A percentile compares a stretch with the other conserved stretches of the same genome.
phyloP scores from a whole-genome alignment of 176 grass and related monocot species.

The Oryza officinalis region DNA sequence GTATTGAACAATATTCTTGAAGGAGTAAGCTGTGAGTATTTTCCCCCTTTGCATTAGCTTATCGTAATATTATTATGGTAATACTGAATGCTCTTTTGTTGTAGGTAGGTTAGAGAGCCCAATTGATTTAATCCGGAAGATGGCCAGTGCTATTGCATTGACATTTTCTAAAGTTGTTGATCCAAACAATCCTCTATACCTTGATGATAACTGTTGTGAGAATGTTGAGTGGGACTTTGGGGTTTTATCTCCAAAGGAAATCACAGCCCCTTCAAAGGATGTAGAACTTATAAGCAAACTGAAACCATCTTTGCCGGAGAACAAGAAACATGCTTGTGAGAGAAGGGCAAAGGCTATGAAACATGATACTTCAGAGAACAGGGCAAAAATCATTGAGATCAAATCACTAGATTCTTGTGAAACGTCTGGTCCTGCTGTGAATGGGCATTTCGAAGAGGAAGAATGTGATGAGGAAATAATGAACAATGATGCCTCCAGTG shows the following conservation, averaged over 20 bases:
- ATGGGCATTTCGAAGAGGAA: constrained; percentile 41
- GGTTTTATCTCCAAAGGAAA: constrained; percentile 60
- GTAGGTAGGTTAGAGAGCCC: constrained; percentile 96
- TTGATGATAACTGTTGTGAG: constrained; percentile 86
- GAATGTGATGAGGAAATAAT: constrained; percentile 46
- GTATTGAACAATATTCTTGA: constrained; percentile 84
- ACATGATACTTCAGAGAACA: constrained; percentile 31
- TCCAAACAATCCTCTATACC: constrained; percentile 87
- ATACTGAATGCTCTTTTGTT: constrained; percentile 33
- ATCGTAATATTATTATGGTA: constrained; percentile 21
- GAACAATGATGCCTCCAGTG: constrained; percentile 62
- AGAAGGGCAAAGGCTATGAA: constrained; percentile 54
- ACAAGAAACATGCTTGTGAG: constrained; percentile 49
- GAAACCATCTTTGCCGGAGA: constrained; percentile 43
- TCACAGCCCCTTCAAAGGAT: constrained; percentile 40
- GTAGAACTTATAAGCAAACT: constrained; percentile 43
- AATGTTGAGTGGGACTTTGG: constrained; percentile 85
- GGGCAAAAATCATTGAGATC: constrained; percentile 49
- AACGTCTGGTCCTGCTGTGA: constrained; percentile 40
- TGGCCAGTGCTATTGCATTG: constrained; percentile 85
- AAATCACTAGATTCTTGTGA: constrained; percentile 53
- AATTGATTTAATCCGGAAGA: constrained; percentile 82
- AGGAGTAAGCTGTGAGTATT: constrained; percentile 89
- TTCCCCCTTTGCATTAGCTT: constrained; percentile 20
- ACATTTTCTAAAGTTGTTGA: constrained; percentile 94